Evolutionary conservation across 1,284 basidiomycete genomes (phyloP).

Genomic region (Heterobasidion annosum): DNA sequence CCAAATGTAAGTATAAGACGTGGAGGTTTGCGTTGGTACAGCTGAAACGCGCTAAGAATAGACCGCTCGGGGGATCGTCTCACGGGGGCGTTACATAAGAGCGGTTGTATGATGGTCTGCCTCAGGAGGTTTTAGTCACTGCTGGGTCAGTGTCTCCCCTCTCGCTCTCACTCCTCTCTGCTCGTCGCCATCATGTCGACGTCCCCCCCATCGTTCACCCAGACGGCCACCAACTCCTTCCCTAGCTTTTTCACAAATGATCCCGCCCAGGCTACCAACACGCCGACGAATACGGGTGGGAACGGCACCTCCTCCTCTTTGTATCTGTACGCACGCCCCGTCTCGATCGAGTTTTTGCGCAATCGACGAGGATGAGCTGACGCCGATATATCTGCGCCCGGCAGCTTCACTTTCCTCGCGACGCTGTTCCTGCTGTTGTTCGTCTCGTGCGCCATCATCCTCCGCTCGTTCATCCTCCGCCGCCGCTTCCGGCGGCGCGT

Average conservation of each 20-base stretch:
- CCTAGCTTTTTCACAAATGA: neutral
- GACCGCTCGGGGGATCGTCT: too few species aligned
- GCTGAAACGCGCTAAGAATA: too few species aligned
- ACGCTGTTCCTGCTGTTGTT: slow-evolving; percentile 58
- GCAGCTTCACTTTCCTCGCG: slow-evolving; percentile 62
- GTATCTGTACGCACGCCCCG: slow-evolving; percentile 14
- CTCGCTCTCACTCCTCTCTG: neutral
- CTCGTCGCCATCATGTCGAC: slow-evolving; percentile 3
- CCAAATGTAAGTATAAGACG: neutral
- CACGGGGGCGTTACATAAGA: too few species aligned
- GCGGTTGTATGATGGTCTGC: too few species aligned
- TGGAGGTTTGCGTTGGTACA: too few species aligned
- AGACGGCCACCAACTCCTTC: slow-evolving; percentile 1
- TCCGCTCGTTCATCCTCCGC: slow-evolving; percentile 54
- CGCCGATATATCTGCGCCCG: slow-evolving; percentile 8
- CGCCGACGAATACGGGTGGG: slow-evolving; percentile 4
- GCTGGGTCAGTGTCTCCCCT: neutral
- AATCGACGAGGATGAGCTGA: neutral
- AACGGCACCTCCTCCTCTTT: slow-evolving; percentile 12
- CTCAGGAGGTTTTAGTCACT: neutral
- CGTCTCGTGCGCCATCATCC: slow-evolving; percentile 53
- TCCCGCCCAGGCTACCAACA: slow-evolving; percentile 3
- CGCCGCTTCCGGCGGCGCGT: slow-evolving; percentile 42
- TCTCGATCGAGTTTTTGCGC: slow-evolving; percentile 20
- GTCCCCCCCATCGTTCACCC: slow-evolving; percentile 1